Evolutionary conservation across 495 filamentous ascomycete species (phyloP).

Genomic region (Glarea lozoyensis): DNA sequence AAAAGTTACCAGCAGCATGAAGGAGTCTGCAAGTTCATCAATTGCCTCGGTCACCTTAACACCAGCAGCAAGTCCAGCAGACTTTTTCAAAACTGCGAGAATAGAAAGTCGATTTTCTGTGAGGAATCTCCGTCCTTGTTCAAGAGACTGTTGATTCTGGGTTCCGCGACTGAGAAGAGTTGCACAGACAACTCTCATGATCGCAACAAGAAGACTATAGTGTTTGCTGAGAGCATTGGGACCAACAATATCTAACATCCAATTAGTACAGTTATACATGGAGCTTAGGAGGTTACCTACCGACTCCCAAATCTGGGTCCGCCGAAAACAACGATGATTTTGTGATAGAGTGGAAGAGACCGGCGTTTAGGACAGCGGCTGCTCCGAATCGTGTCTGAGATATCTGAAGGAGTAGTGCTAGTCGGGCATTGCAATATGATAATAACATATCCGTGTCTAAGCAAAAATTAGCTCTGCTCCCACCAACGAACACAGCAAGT

Average conservation of each 20-base stretch:
- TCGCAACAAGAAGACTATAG: constrained; percentile 71
- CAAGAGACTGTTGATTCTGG: constrained; percentile 67
- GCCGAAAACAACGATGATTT: constrained; percentile 75
- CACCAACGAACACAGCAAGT: too few species aligned
- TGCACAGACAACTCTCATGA: constrained; percentile 72
- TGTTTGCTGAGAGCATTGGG: constrained; percentile 66
- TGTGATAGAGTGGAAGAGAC: constrained; percentile 76
- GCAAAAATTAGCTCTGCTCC: constrained; percentile 8
- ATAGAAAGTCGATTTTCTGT: constrained; percentile 69
- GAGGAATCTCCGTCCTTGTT: constrained; percentile 68
- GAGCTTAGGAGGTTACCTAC: constrained; percentile 36
- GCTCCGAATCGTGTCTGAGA: constrained; percentile 74
- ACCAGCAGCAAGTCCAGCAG: constrained; percentile 63
- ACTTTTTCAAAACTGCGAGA: constrained; percentile 84
- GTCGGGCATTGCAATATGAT: constrained; percentile 61
- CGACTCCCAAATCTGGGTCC: constrained; percentile 86
- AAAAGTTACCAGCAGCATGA: constrained; percentile 46
- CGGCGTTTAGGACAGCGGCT: constrained; percentile 70
- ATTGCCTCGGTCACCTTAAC: constrained; percentile 34
- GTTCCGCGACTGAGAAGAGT: constrained; percentile 69
- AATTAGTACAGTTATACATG: constrained; percentile 4
- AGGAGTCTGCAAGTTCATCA: constrained; percentile 46
- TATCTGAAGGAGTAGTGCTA: constrained; percentile 76
- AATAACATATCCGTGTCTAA: constrained; percentile 28
- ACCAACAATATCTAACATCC: constrained; percentile 52